Conservation (phyloP, 1,284 basidiomycete species). For the Coriolopsis trogii region DNA sequence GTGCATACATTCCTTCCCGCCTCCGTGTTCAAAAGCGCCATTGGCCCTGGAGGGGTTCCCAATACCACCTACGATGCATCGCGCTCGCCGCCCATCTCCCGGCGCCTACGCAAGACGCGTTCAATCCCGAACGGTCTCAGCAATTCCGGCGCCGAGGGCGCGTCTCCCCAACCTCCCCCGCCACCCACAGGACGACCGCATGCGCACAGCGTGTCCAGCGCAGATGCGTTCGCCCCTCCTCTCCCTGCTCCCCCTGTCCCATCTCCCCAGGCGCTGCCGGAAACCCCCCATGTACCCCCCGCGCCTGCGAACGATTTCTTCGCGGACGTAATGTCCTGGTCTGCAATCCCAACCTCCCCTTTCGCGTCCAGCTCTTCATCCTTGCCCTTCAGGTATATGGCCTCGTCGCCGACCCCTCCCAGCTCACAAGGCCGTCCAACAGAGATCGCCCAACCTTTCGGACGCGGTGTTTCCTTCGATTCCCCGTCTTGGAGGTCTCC, state of each 20-base stretch:
- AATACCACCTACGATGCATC: constrained; percentile 28
- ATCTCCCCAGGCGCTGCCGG: background rate
- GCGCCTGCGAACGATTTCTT: constrained; percentile 55
- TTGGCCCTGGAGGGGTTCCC: constrained; percentile 27
- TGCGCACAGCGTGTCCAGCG: constrained; percentile 77
- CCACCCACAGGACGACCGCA: constrained; percentile 58
- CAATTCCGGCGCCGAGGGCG: constrained; percentile 8
- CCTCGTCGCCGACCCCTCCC: constrained; percentile 12
- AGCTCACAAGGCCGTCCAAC: constrained; percentile 18
- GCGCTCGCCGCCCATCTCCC: constrained; percentile 38
- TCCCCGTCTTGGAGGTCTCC: constrained; percentile 51
- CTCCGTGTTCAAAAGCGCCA: constrained; percentile 50
- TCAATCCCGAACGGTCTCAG: constrained; percentile 59
- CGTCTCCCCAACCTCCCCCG: constrained; percentile 25
- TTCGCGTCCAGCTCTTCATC: constrained; percentile 40
- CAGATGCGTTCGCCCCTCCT: constrained; percentile 53
- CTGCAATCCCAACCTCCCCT: constrained; percentile 36
- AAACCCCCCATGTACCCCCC: background rate
- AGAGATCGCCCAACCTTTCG: constrained; percentile 61
- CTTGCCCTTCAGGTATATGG: constrained; percentile 29
- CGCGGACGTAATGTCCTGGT: constrained; percentile 67
- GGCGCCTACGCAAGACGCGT: constrained; percentile 66
- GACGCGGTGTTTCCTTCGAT: constrained; percentile 61
- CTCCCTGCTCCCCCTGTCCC: too few species aligned
- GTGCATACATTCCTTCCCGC: constrained; percentile 63